Conservation (phyloP, 495 filamentous ascomycete genomes). For the Penicillium ochrochloron region DNA sequence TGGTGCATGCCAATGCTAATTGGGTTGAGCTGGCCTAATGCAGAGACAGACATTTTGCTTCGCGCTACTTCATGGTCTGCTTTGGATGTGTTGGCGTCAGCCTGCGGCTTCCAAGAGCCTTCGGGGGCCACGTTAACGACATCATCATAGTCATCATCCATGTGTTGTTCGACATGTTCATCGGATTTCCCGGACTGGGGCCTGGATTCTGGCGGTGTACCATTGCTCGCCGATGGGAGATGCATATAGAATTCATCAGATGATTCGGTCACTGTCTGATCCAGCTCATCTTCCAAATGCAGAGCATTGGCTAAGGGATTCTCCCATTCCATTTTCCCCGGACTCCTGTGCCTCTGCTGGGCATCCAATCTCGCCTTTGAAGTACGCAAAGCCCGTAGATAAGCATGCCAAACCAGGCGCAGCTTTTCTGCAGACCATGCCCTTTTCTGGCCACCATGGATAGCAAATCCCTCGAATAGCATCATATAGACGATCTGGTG, state of each 20-base stretch:
- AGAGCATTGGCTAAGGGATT: conserved; percentile 38
- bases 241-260: conserved; percentile 37
- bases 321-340: conserved; percentile 38
- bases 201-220: neutral
- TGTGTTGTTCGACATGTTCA: neutral
- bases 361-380: conserved; percentile 55
- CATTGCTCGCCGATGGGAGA: conserved; percentile 16
- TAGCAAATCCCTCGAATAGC: conserved; percentile 75
- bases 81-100: neutral
- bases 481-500: conserved; percentile 47
- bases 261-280: conserved; percentile 14
- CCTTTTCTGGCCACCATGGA: conserved; percentile 67
- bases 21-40: neutral
- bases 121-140: conserved; percentile 1
- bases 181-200: neutral
- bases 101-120: neutral
- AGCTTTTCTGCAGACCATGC: conserved; percentile 68
- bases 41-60: neutral
- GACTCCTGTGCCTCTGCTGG: conserved; percentile 14
- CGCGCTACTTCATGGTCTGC: neutral
- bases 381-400: conserved; percentile 58
- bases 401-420: conserved; percentile 45
- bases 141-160: neutral
- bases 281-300: conserved; percentile 6
- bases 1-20: conserved; percentile 13